A percentile compares a stretch with the other conserved stretches of the same genome.
These are phyloP conservation scores for Coleophoma eucalyptorum DNA, from an alignment of 2,329 filamentous ascomycete species.

Conservation along the genomic window DNA sequence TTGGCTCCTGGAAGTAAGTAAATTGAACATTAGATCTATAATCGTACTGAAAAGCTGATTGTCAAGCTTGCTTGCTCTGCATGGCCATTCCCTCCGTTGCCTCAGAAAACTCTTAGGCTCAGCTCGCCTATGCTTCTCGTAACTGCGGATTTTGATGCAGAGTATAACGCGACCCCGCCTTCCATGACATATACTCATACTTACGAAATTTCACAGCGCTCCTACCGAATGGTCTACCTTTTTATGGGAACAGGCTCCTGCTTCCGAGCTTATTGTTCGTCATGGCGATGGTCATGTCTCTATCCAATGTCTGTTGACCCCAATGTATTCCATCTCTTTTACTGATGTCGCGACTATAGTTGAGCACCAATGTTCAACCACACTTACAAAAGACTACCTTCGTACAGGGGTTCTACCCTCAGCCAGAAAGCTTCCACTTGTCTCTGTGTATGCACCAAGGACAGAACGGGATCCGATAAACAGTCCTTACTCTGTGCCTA, in stretches of 20 bases:
- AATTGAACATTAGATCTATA: not conserved
- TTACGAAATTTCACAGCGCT: not conserved
- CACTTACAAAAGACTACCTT: conserved; percentile 7
- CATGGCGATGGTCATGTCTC: conserved; percentile 12
- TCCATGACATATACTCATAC: not conserved
- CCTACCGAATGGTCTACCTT: conserved; percentile 6
- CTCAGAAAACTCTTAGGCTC: not conserved
- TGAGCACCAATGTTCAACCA: conserved; percentile 5
- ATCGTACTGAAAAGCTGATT: too few relatives aligned
- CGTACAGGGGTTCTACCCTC: conserved; percentile 5
- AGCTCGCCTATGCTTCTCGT: conserved; percentile 2
- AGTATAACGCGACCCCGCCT: not conserved
- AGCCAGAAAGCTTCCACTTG: not conserved
- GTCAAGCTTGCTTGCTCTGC: conserved; percentile 2
- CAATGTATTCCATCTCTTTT: too few relatives aligned
- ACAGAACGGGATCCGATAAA: not conserved
- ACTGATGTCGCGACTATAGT: not conserved
- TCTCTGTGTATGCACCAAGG: conserved; percentile 8
- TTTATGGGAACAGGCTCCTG: conserved; percentile 1
- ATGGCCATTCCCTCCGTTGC: conserved; percentile 7
- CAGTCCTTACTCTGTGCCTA: conserved; percentile 7
- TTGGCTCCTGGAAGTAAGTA: too few relatives aligned
- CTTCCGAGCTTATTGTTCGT: conserved; percentile 7
- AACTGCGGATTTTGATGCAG: conserved; percentile 3
- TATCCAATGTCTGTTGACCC: not conserved